Base-by-base conservation (phyloP, 2,329 filamentous ascomycete genomes). In the Ophiostoma tasmaniense region DNA sequence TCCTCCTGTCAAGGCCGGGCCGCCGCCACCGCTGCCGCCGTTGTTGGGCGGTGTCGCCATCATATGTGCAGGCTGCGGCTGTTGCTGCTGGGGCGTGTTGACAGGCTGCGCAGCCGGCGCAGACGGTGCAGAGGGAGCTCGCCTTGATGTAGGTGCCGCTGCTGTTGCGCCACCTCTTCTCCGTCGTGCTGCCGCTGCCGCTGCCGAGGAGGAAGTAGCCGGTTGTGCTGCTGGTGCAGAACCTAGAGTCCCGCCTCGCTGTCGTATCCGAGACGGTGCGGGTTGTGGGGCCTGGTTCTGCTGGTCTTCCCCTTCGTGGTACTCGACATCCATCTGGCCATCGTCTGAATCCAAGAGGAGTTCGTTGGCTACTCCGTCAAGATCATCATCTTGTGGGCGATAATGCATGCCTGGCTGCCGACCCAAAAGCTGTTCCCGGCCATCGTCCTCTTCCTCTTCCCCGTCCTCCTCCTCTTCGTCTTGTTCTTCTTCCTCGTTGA, bases 401-500 rank as follows among this genome's bases (percentile, higher is more conserved):
- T 10, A 8, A 22, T n/a, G 11, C 33, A 1, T 28, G 33, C 33
- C 37, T 8, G 13, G 66, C 39, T 1, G 66, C 45, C 20, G 25
- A 2, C 22, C 55, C 55, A 61, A 6, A 17, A 30, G 14, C 55
- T 61, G 55, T 8, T 64, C 61, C 4, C 28, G 59, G 28, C 7
- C 42, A 2, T 45, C 42, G 17, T 67, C 62, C 3, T 14, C 50
- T 0, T 65, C 68, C 22, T 67, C 69, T 1, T 72, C 69, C 22
- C 66, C 69, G 0, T 72, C 69, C n/a, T 70, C 30, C 30, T 64
- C 6, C 7, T 22, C 61, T 10, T 37, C 61, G 8, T 22, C 61
- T 2, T 37, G 33, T 11, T 70, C 70, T 1, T 66, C 68, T 5
- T 68, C 7, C 11, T 70, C 81, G 62, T 73, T 25, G 67, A 68